Evolutionary conservation across 331 rosid species (phyloP), one percentile per base, ranked within the genome.

Genomic region (Malus hybrid): DNA sequence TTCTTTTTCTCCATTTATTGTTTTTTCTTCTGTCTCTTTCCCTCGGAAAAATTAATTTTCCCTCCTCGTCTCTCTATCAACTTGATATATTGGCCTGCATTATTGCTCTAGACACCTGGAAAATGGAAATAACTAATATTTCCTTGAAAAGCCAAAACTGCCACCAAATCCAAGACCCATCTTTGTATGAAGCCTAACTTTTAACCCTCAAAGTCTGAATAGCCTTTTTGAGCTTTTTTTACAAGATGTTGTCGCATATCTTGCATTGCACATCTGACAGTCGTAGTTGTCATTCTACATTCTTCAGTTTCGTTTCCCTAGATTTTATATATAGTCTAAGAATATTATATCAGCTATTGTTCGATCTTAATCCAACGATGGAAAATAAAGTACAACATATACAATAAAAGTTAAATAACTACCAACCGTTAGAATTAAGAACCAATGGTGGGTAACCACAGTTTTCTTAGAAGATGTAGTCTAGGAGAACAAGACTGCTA

Each of bases 81-180:
- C 15, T 44, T 44, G 5, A 44, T 44, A 44, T 44, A 44, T 44
- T 44, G 50, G 4, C 24, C 15, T 56, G 76, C n/a, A 72, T 60
- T 60, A 72, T 72, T 58, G 68, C 32, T 48, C 26, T 15, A 19
- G 11, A 58, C 67, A 72, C 53, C 24, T 57, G 76, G 76, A 36
- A 72, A 22, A 1, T 34, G 76, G 34, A 72, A 56, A 57, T 20
- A 20, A 72, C 36, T 4, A 57, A 57, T 18, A 55, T 4, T 55
- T 42, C 6, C 11, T 26, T 22, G 34, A 56, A 5, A 70, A 52
- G 48, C 75, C 66, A 56, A 71, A 71, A 56, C 53, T 20, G 53
- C 66, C 75, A 56, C 68, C 57, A 36, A 68, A 36, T 22, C 55
- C 67, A 22, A 57, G 46, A 7, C 56, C 76, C 76, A 72, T 72